These are phyloP conservation scores for Penicillium atrosanguineum DNA, from an alignment of 495 filamentous ascomycete genomes.

Conservation along the genomic window DNA sequence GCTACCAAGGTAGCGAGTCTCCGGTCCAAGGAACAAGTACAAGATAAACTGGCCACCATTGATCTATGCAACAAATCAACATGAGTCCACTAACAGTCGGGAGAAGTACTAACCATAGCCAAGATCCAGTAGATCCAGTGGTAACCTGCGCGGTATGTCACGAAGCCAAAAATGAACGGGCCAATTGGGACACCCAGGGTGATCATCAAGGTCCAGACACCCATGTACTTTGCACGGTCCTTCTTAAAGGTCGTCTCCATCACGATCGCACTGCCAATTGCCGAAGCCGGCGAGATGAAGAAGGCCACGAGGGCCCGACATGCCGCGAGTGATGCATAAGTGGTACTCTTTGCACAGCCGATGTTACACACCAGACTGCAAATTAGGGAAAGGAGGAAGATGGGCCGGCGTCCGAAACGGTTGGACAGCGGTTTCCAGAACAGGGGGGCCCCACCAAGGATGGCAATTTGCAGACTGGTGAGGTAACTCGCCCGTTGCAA, in stretches of 20 bases:
- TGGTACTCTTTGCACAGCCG: slow-evolving; percentile 42
- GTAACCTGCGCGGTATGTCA: slow-evolving; percentile 41
- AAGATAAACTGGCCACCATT: slow-evolving; percentile 53
- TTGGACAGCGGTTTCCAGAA: slow-evolving; percentile 59
- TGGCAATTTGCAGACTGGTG: slow-evolving; percentile 49
- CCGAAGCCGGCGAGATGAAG: slow-evolving; percentile 53
- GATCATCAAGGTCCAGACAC: slow-evolving; percentile 51
- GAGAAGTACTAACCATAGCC: slow-evolving; percentile 35
- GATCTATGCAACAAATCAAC: slow-evolving; percentile 27
- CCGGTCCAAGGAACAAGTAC: slow-evolving; percentile 54
- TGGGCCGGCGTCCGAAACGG: slow-evolving; percentile 52
- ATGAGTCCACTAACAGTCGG: neutral
- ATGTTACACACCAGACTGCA: slow-evolving; percentile 44
- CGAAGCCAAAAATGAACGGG: slow-evolving; percentile 49
- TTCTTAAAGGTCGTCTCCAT: slow-evolving; percentile 51
- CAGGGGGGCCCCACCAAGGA: slow-evolving; percentile 47
- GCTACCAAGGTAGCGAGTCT: slow-evolving; percentile 49
- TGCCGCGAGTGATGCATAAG: slow-evolving; percentile 40
- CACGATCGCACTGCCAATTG: slow-evolving; percentile 52
- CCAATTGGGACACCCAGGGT: slow-evolving; percentile 49
- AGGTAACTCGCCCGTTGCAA: slow-evolving; percentile 48
- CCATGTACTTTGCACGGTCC: slow-evolving; percentile 51
- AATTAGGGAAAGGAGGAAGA: slow-evolving; percentile 49
- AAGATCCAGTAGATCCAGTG: slow-evolving; percentile 43
- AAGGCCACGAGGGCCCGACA: slow-evolving; percentile 49